Base-by-base conservation (phyloP, 78 protist species). In the Protostelium mycophagum region DNA sequence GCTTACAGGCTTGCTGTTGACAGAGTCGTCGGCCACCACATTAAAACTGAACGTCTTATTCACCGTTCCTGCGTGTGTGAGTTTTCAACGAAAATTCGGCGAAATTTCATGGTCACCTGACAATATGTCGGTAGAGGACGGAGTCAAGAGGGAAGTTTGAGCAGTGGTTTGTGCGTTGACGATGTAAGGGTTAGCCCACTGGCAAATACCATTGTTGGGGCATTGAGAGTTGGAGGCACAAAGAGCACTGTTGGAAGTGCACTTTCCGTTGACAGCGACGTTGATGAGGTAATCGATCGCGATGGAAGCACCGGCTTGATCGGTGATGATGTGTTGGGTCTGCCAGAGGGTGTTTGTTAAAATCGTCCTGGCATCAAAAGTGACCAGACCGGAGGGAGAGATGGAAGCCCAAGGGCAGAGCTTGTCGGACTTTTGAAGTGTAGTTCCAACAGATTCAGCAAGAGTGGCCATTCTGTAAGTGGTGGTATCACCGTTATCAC, bases 271-370 rank as follows among this genome's bases (percentile, higher is more conserved):
- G 1, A 36, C 29, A 0, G 83, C 51, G 28, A 90, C 88, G 63
- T 88, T 87, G 29, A 91, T 23, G 84, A 91, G 86, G 85, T 88
- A 91, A 88, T 91, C 94, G 34, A 87, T 63, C 1, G 89, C 94
- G 86, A 88, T 38, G 36, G 83, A 87, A n/a, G 38, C 37, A 0
- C 10, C 29, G 25, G 39, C 9, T 0, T 51, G 36, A 38, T 91
- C 94, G 28, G 87, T 73, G 51, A 91, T 85, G 1, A 39, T 0
- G 35, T 88, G 88, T 83, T 91, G 94, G 0, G 94, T 88, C 0
- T 83, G 38, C 34, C 84, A 91, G 35, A 83, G 5, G 31, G 90
- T 86, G 88, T 90, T 28, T 34, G 0, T 28, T 0, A 0, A 0
- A 35, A 5, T 28, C 63, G 86, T 73, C 87, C 35, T 34, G 88